Evolutionary conservation across 2,329 filamentous ascomycete species (phyloP).

Genomic region (Colletotrichum godetiae): DNA sequence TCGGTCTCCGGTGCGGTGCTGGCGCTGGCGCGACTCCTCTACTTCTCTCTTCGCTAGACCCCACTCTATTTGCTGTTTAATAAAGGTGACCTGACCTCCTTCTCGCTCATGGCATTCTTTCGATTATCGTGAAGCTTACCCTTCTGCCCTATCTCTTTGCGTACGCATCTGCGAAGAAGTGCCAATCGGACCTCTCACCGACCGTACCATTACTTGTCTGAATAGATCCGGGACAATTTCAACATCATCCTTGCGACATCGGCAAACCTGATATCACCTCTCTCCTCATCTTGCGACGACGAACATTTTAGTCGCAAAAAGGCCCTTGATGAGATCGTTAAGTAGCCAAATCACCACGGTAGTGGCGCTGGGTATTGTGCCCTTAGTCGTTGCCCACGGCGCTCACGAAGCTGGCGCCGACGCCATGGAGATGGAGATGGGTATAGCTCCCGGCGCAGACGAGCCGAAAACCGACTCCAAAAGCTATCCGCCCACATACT

Average conservation of each 20-base stretch:
- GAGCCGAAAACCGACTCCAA: conserved; percentile 36
- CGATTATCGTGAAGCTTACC: neutral
- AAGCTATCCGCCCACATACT: conserved; percentile 65
- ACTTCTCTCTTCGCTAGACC: neutral
- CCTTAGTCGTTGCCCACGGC: conserved; percentile 24
- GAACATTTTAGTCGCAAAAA: neutral
- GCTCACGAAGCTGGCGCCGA: conserved; percentile 36
- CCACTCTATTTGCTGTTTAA: conserved; percentile 1
- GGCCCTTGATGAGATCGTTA: neutral
- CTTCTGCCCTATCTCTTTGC: neutral
- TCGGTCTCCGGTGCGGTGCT: conserved; percentile 16
- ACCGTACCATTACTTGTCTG: neutral
- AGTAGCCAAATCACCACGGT: neutral
- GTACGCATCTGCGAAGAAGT: neutral
- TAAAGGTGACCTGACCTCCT: conserved; percentile 22
- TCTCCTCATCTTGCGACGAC: neutral
- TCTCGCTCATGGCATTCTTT: neutral
- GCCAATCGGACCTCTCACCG: too few relatives aligned
- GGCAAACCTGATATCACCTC: neutral
- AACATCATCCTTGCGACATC: neutral
- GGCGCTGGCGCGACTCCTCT: neutral
- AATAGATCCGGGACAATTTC: neutral
- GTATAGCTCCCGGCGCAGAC: conserved; percentile 26
- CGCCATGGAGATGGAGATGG: conserved; percentile 32
- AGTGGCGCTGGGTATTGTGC: conserved; percentile 11